Percentiles rank a stretch among this genome's conserved stretches.
Evolutionary conservation across 768 basidiomycete genomes (phyloP).

Genomic region (Roridomyces roridus): DNA sequence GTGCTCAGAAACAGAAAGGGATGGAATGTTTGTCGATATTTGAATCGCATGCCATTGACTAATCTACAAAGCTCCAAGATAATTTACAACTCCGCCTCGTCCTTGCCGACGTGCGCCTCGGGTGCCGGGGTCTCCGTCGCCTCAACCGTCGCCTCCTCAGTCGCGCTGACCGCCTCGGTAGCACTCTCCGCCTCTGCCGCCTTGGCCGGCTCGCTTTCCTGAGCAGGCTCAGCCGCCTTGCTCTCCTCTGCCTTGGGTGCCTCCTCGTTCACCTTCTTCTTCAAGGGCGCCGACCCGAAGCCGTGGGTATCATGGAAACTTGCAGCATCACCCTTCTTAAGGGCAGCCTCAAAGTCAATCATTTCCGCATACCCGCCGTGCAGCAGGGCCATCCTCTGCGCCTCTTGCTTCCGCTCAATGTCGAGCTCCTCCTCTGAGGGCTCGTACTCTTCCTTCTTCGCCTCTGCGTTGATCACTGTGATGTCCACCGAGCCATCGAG

Average conservation of each 20-base stretch:
- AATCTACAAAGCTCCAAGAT: not conserved
- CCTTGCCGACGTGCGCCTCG: conserved; percentile 13
- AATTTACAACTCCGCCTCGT: conserved; percentile 19
- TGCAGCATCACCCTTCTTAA: conserved; percentile 46
- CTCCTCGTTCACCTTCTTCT: conserved; percentile 32
- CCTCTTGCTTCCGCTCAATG: conserved; percentile 57
- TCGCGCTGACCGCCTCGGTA: not conserved
- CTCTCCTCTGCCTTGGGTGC: conserved; percentile 12
- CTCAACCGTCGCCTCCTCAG: not conserved
- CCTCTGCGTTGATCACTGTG: conserved; percentile 44
- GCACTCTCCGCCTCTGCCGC: not conserved
- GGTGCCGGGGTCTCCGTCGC: not conserved
- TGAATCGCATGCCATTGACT: not conserved
- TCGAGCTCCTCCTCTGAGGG: conserved; percentile 50
- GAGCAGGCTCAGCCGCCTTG: not conserved
- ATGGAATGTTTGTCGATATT: not conserved
- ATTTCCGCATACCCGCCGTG: conserved; percentile 57
- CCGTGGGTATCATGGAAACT: conserved; percentile 52
- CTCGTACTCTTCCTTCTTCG: conserved; percentile 47
- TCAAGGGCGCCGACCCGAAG: conserved; percentile 37
- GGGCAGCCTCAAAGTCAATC: conserved; percentile 58
- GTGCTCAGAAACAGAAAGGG: no score
- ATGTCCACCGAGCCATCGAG: conserved; percentile 72
- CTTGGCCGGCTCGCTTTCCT: not conserved
- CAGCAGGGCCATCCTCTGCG: conserved; percentile 55